Percentiles rank a stretch among this genome's conserved stretches.
phyloP scores from a whole-genome alignment of 2,329 filamentous ascomycete species.

The Sphaerulina vaccinii region DNA sequence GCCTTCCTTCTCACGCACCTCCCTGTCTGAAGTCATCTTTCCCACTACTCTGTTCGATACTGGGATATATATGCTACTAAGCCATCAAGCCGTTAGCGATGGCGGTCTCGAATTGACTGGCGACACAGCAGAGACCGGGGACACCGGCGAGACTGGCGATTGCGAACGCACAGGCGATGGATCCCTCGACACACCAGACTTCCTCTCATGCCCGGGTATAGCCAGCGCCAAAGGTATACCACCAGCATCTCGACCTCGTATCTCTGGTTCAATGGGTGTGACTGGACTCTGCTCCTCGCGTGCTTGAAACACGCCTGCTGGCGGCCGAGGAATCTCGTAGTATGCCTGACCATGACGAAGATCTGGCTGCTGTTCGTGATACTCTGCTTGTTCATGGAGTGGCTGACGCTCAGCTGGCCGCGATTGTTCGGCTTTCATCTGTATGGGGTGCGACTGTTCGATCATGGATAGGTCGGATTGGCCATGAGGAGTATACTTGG shows the following conservation, averaged over 20 bases:
- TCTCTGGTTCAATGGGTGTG: slow-evolving; percentile 11
- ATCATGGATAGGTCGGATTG: slow-evolving; percentile 25
- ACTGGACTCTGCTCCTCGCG: slow-evolving; percentile 9
- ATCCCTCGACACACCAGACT: slow-evolving; percentile 14
- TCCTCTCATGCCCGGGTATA: slow-evolving; percentile 13
- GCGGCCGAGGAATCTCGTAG: slow-evolving; percentile 1
- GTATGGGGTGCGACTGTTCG: slow-evolving; percentile 14
- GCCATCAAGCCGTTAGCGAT: slow-evolving; percentile 2
- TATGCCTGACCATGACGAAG: slow-evolving; percentile 3
- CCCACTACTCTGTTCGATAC: too few species aligned
- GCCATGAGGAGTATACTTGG: slow-evolving; percentile 15
- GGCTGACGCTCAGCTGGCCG: neutral
- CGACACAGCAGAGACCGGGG: slow-evolving; percentile 18
- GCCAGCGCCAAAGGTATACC: slow-evolving; percentile 7
- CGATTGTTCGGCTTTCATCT: slow-evolving; percentile 1
- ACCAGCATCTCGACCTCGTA: slow-evolving; percentile 1
- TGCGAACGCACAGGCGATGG: slow-evolving; percentile 12
- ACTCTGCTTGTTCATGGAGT: neutral
- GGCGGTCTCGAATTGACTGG: slow-evolving; percentile 13
- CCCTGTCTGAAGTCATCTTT: too few species aligned
- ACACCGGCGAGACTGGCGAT: slow-evolving; percentile 22
- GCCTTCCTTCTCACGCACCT: too few species aligned
- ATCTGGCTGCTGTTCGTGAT: slow-evolving; percentile 3
- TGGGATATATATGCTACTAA: neutral
- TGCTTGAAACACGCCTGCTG: slow-evolving; percentile 9